phyloP scores from a whole-genome alignment of 2,329 filamentous ascomycete species.

The Ophiostoma perfectum region DNA sequence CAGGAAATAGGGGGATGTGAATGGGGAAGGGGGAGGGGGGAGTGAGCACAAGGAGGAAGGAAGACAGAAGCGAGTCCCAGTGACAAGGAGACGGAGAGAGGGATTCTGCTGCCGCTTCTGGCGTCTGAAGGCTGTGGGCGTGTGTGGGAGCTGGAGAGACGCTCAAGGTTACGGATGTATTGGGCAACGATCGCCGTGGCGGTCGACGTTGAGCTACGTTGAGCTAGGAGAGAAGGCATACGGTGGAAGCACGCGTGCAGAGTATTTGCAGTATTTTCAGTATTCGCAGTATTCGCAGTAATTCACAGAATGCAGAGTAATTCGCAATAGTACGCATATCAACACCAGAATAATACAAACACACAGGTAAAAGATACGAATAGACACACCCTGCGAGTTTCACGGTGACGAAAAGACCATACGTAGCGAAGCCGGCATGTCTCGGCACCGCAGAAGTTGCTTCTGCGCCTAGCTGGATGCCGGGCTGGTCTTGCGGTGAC shows the following conservation, averaged over 20 bases:
- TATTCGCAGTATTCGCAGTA: too few relatives aligned
- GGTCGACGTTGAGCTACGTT: background rate
- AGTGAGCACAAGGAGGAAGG: background rate
- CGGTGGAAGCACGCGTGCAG: too few relatives aligned
- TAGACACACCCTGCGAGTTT: background rate
- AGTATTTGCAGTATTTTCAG: too few relatives aligned
- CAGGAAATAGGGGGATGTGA: background rate
- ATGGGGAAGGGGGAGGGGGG: background rate
- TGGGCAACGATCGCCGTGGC: background rate
- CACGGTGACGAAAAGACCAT: background rate
- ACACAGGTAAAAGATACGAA: background rate
- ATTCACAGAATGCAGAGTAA: too few relatives aligned
- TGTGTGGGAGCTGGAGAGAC: background rate
- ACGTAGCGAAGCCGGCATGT: background rate
- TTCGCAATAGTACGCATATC: background rate
- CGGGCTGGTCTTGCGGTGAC: background rate
- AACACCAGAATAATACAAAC: background rate
- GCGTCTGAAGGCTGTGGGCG: background rate
- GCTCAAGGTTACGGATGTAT: background rate
- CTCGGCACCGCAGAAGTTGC: background rate
- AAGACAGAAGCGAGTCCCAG: background rate
- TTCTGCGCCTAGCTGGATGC: background rate
- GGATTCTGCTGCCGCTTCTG: background rate
- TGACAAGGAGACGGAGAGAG: background rate
- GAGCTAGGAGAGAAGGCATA: too few relatives aligned